phyloP scores from a whole-genome alignment of 148 eudicot species.

The Spergularia bocconei region DNA sequence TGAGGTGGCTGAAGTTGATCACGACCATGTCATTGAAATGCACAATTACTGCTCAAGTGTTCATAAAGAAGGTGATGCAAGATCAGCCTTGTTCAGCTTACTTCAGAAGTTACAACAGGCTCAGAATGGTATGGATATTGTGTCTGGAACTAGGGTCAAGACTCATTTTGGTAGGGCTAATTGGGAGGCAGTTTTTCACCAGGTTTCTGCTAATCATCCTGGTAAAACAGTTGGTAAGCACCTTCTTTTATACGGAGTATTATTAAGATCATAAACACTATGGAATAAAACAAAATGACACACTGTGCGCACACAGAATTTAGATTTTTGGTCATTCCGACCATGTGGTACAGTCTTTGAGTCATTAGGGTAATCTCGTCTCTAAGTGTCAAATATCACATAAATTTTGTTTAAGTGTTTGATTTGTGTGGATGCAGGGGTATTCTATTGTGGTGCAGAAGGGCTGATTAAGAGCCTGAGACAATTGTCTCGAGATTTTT shows the following conservation, averaged over 20 bases:
- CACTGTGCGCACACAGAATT: too few relatives aligned
- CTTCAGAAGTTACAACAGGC: constrained; percentile 53
- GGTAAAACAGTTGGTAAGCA: constrained; percentile 48
- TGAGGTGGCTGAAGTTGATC: constrained; percentile 49
- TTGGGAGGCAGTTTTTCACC: constrained; percentile 47
- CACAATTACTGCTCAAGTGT: constrained; percentile 55
- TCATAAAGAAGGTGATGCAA: constrained; percentile 56
- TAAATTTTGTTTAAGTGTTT: too few relatives aligned
- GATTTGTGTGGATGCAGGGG: constrained; percentile 30
- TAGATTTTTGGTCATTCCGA: too few relatives aligned
- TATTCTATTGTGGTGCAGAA: constrained; percentile 46
- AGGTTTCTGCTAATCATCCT: constrained; percentile 39
- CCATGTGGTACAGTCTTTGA: too few relatives aligned
- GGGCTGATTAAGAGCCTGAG: constrained; percentile 32
- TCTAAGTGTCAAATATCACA: too few relatives aligned
- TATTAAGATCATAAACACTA: too few relatives aligned
- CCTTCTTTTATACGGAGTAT: background rate
- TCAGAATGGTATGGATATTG: constrained; percentile 47
- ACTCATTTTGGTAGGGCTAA: constrained; percentile 55
- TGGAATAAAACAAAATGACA: too few relatives aligned
- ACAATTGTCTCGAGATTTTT: constrained; percentile 31
- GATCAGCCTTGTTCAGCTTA: constrained; percentile 52
- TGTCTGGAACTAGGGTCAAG: constrained; percentile 46
- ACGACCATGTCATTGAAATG: constrained; percentile 48
- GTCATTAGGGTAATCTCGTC: too few relatives aligned